Evolutionary conservation across 2,329 filamentous ascomycete species (phyloP).

Genomic region (Aureobasidium sp.): DNA sequence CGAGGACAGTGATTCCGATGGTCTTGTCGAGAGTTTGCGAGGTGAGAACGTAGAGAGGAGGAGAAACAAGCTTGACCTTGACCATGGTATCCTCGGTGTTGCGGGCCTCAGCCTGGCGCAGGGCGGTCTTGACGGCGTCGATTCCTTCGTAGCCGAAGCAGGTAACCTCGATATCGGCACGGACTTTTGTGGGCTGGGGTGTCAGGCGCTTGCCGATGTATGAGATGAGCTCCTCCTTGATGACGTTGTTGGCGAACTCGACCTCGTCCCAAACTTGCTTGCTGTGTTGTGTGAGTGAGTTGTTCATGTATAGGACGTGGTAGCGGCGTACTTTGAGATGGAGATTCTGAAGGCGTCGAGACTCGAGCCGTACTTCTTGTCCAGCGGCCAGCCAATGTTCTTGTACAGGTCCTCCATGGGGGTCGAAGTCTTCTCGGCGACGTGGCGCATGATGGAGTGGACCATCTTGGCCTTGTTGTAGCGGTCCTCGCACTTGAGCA

Average conservation of each 20-base stretch:
- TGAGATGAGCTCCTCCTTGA: slow-evolving; percentile 80
- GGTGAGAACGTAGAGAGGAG: slow-evolving; percentile 91
- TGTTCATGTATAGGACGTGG: background rate
- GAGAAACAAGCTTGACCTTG: slow-evolving; percentile 97
- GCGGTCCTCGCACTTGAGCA: slow-evolving; percentile 95
- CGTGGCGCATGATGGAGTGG: slow-evolving; percentile 97
- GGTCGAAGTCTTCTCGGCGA: slow-evolving; percentile 89
- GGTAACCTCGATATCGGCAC: slow-evolving; percentile 92
- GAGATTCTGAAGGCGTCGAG: slow-evolving; percentile 97
- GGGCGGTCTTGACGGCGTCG: slow-evolving; percentile 90
- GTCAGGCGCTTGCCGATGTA: slow-evolving; percentile 98
- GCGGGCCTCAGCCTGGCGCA: slow-evolving; percentile 82
- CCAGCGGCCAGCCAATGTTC: slow-evolving; percentile 90
- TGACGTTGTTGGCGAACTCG: slow-evolving; percentile 73
- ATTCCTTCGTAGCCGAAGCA: slow-evolving; percentile 92
- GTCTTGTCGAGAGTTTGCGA: slow-evolving; percentile 93
- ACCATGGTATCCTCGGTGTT: slow-evolving; percentile 91
- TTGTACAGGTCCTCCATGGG: slow-evolving; percentile 95
- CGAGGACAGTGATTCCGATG: slow-evolving; percentile 71
- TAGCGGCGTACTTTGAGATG: slow-evolving; percentile 53
- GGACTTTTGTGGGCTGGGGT: slow-evolving; percentile 97
- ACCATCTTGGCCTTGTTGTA: slow-evolving; percentile 99
- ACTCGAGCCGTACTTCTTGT: slow-evolving; percentile 75
- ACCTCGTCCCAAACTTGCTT: slow-evolving; percentile 94
- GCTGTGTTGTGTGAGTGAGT: slow-evolving; percentile 40